Percentiles rank a stretch among this genome's conserved stretches.
Evolutionary conservation across 2,329 filamentous ascomycete species (phyloP).

Genomic region (Sarocladiaceae sp.): DNA sequence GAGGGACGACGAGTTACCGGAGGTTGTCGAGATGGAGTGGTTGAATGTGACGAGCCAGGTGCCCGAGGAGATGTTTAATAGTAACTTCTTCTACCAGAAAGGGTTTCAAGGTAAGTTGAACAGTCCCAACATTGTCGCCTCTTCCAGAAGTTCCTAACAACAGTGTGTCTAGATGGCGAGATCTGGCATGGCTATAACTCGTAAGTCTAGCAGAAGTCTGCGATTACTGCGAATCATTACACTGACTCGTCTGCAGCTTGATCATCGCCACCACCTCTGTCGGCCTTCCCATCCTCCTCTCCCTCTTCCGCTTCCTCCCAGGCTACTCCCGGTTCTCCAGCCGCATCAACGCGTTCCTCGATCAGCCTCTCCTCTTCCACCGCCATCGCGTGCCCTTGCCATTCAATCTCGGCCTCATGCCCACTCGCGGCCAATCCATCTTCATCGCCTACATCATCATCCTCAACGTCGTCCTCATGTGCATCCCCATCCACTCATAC

Average conservation of each 20-base stretch:
- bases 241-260: constrained; percentile 9
- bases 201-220: background rate
- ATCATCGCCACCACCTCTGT: constrained; percentile 21
- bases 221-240: background rate
- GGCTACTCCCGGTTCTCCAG: constrained; percentile 16
- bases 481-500: constrained; percentile 5
- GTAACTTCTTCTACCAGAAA: constrained; percentile 41
- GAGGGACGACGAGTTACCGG: constrained; percentile 16
- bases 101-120: constrained; percentile 35
- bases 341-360: constrained; percentile 22
- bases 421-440: constrained; percentile 28
- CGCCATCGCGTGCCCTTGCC: constrained; percentile 25
- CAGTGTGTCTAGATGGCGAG: background rate
- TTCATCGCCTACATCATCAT: constrained; percentile 26
- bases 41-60: constrained; percentile 28
- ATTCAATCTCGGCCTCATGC: constrained; percentile 18
- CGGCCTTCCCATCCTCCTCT: constrained; percentile 24
- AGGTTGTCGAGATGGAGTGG: constrained; percentile 17
- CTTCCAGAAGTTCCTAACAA: no score
- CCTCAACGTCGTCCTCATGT: constrained; percentile 25
- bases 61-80: constrained; percentile 29
- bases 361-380: constrained; percentile 25
- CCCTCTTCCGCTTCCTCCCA: constrained; percentile 28
- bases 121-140: no score
- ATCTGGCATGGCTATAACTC: constrained; percentile 4